Percentiles rank a stretch among this genome's conserved stretches.
These are phyloP conservation scores for Sanchytrium tribonematis DNA, from an alignment of 371 early-diverging fungal species.

Conservation along the genomic window DNA sequence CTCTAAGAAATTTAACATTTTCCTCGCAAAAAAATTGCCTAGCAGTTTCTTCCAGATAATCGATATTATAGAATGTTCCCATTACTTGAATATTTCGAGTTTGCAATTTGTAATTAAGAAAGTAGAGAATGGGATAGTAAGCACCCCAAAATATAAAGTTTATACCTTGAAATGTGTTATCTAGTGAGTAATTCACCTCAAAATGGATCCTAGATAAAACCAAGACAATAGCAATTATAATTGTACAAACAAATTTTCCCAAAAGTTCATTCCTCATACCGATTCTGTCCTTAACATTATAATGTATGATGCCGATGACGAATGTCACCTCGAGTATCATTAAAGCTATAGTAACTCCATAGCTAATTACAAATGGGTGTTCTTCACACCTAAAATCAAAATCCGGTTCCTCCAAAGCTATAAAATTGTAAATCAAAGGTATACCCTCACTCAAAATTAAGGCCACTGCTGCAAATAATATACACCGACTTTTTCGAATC, in stretches of 20 bases:
- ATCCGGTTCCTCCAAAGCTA: no score
- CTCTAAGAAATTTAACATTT: not conserved
- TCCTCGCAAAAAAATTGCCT: not conserved
- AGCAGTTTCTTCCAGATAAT: not conserved
- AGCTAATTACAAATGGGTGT: no score
- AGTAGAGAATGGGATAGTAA: not conserved
- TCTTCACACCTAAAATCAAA: no score
- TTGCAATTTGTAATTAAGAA: not conserved
- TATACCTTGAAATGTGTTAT: not conserved
- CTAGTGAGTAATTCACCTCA: not conserved
- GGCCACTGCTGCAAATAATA: no score
- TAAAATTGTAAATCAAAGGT: no score
- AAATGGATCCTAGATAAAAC: not conserved
- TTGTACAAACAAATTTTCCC: not conserved
- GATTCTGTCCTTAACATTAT: not conserved
- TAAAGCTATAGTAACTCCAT: no score
- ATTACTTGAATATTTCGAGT: not conserved
- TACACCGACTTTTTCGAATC: no score
- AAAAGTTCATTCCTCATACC: not conserved
- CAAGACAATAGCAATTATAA: not conserved
- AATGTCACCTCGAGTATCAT: not conserved
- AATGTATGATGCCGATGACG: no score
- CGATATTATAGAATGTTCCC: not conserved
- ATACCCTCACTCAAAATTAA: no score
- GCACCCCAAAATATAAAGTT: not conserved